A percentile compares a stretch with the other conserved stretches of the same genome.
Conservation (phyloP, 805 yeast species). For the Hanseniaspora mollemarum region DNA sequence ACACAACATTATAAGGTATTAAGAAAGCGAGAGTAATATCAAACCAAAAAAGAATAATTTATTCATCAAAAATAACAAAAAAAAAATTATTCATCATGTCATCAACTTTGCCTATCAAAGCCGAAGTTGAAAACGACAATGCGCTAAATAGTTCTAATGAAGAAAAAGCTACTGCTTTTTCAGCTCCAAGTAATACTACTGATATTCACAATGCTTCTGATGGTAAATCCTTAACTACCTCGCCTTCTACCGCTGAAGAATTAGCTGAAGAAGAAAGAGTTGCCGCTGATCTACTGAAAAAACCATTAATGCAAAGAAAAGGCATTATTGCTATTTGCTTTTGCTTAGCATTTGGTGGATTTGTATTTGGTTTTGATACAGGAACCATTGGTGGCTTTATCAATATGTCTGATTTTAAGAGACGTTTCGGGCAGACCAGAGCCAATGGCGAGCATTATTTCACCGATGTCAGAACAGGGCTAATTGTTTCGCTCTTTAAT, state of each 20-base stretch:
- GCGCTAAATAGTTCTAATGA: neutral
- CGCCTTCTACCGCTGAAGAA: neutral
- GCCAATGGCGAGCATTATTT: conserved; percentile 41
- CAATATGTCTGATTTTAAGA: conserved; percentile 41
- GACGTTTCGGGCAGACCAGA: conserved; percentile 43
- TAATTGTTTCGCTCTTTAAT: conserved; percentile 52
- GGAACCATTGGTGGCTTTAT: conserved; percentile 69
- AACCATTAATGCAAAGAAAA: conserved; percentile 3
- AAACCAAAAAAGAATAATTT: too few species aligned
- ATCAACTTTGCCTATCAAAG: too few species aligned
- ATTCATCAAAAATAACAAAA: too few species aligned
- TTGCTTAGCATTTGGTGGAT: conserved; percentile 28
- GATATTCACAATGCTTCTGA: neutral
- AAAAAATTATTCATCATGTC: too few species aligned
- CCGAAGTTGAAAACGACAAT: neutral
- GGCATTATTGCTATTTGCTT: conserved; percentile 11
- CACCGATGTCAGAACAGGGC: conserved; percentile 45
- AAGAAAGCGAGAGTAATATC: too few species aligned
- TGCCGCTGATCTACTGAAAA: conserved; percentile 8
- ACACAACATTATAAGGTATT: too few species aligned
- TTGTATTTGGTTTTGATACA: conserved; percentile 69
- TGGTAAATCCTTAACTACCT: neutral
- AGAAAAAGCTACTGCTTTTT: neutral
- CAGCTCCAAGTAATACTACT: neutral
- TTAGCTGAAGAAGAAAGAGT: neutral